Base-by-base conservation (phyloP, 441 rosid species). In the Aquilaria agallochum region DNA sequence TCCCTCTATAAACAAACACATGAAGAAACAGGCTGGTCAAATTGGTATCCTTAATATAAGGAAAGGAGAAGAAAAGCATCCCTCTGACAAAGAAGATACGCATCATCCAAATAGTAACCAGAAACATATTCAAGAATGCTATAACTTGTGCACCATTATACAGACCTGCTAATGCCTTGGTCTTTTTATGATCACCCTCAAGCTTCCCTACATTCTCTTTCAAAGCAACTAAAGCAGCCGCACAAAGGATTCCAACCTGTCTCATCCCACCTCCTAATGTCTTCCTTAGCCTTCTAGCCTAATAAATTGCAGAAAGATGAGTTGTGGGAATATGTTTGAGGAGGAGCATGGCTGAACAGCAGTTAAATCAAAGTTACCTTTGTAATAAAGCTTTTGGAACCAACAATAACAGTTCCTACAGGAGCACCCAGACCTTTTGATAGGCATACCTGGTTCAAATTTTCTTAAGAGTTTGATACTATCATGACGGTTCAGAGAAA, bases 251-350 rank as follows among this genome's bases (percentile, higher is more conserved):
- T 14, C 97, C 97, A 0, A 86, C 59, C 74, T 88, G 99, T 71
- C 97, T 83, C 97, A 95, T 91, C 63, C 97, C 97, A 27, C 99
- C 99, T 30, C 97, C 99, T 67, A 91, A 70, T 60, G 97, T 89
- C 74, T 95, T 95, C 76, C 96, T 77, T 40, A 95, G 78, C 70
- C 80, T 80, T 80, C 82, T 83, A 63, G 99, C 97, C 96, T 91
- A 31, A 57, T 50, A 52, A 56, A 56, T 36, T 1, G 31, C 11
- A 47, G 36, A 33, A 6, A 1, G 15, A 31, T 27, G 56, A 45
- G 9, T 36, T 50, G 50, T 47, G 13, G 40, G 11, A 9, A 56
- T 51, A 51, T 12, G 31, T 45, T 33, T 70, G 15, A 12, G 6
- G 0, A 5, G 31, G 42, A 58, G 36, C n/a, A 44, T 59, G 33